Conservation (phyloP, 2,329 filamentous ascomycete species). For the Penicillium sp. region DNA sequence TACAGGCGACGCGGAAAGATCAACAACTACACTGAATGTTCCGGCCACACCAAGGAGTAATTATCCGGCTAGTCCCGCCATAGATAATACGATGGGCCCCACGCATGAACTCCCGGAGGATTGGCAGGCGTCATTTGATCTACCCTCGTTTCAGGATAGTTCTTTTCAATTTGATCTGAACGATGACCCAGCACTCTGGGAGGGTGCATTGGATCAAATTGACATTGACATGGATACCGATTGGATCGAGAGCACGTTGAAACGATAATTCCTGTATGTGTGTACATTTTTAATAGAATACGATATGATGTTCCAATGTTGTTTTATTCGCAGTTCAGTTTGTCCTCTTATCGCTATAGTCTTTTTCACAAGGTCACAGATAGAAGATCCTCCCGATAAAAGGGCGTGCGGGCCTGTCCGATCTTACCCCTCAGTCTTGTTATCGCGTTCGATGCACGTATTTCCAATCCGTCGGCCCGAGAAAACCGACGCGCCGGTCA, state of each 20-base stretch:
- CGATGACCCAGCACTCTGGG: conserved; percentile 43
- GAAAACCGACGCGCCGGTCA: conserved; percentile 10
- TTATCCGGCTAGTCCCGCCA: conserved; percentile 9
- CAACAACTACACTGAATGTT: conserved; percentile 2
- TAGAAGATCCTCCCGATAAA: not conserved
- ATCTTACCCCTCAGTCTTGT: not conserved
- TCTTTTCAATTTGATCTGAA: conserved; percentile 37
- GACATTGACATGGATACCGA: conserved; percentile 45
- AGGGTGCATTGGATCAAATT: conserved; percentile 40
- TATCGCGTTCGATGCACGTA: not conserved
- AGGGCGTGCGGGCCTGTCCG: not conserved
- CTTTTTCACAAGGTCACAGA: not conserved
- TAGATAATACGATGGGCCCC: not conserved
- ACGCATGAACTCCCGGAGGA: conserved; percentile 5
- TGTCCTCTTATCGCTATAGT: not conserved
- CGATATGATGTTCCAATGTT: not conserved
- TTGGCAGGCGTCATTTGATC: conserved; percentile 21
- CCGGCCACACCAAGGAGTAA: conserved; percentile 17
- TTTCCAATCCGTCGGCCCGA: conserved; percentile 21
- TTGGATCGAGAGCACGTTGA: conserved; percentile 36
- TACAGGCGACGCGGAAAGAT: not conserved
- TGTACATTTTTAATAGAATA: not conserved
- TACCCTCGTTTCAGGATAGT: conserved; percentile 30
- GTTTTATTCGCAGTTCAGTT: not conserved
- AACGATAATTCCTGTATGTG: conserved; percentile 12